These are phyloP conservation scores for Sporisorium exsertum DNA, from an alignment of 1,284 basidiomycete genomes.

Conservation along the genomic window DNA sequence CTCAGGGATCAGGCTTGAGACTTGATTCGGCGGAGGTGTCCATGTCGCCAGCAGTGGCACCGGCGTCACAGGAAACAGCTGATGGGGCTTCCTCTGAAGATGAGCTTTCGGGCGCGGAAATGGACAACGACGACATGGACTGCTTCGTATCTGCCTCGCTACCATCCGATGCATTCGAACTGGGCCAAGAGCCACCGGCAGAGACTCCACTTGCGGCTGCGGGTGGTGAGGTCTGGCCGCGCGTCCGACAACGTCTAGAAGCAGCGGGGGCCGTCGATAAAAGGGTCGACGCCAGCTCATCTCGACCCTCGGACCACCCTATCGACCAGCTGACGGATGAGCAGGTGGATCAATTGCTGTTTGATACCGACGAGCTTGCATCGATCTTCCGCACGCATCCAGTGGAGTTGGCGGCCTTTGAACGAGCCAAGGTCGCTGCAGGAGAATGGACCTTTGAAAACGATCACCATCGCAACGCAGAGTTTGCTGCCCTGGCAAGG, in stretches of 20 bases:
- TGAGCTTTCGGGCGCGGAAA: not conserved
- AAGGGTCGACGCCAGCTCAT: too few species aligned
- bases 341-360: slow-evolving; percentile 38
- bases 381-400: slow-evolving; percentile 30
- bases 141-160: slow-evolving; percentile 24
- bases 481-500: slow-evolving; percentile 9
- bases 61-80: not conserved
- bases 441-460: slow-evolving; percentile 25
- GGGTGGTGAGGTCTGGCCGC: slow-evolving; percentile 18
- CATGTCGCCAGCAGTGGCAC: not conserved
- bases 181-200: not conserved
- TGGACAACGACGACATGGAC: slow-evolving; percentile 19
- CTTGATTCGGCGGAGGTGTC: not conserved
- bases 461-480: slow-evolving; percentile 5
- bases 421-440: slow-evolving; percentile 24
- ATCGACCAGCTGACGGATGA: slow-evolving; percentile 36
- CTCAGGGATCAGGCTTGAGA: not conserved
- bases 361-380: slow-evolving; percentile 19
- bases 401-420: slow-evolving; percentile 15
- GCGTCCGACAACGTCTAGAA: slow-evolving; percentile 8
- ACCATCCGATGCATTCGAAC: not conserved
- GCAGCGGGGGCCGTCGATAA: not conserved
- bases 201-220: not conserved
- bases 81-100: not conserved
- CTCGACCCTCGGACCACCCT: slow-evolving; percentile 7